Evolutionary conservation across 192 early-diverging fungal genomes (phyloP), one percentile per base, ranked within the genome.

Genomic region (Rhizoclosmatium globosum): DNA sequence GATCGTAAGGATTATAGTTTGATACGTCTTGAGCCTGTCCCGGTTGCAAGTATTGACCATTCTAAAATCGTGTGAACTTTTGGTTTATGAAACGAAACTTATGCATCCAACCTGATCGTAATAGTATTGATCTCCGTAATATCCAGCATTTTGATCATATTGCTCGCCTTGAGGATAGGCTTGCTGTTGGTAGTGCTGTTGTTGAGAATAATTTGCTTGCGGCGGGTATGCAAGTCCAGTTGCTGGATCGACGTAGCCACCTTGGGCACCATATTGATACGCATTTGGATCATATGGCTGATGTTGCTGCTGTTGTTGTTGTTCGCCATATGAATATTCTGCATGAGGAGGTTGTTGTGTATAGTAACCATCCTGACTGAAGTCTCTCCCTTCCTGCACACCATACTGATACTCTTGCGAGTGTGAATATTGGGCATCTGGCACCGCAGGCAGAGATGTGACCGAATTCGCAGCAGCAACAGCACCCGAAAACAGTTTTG

Each of bases 371-470:
- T 48, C 15, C n/a, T 41, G 17, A 9, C 61, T 7, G 44, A 60
- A 74, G 19, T 74, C 58, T n/a, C 44, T n/a, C 31, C 72, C 72
- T 46, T 74, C 72, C 44, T 74, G 72, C 13, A 62, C 44, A 19
- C 72, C 72, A 38, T 62, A 74, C 44, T 60, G 61, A 62, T 64
- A 74, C 9, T 74, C 72, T 13, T 71, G 4, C 6, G 47, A 0
- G 9, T 17, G 11, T 44, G 72, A 44, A 57, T 59, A 19, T 21
- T 57, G 48, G 47, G 23, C 48, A 31, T 57, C 48, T 45, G 11
- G 41, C 7, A n/a, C 6, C 3, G 15, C 15, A 4, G 19, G 19
- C 48, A 3, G 50, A 47, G 23, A 4, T 4, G 19, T 4, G 21
- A 41, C 47, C 48, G 69, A 19, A 46, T 64, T 64, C 13, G 7